These are phyloP conservation scores for Ambrosia artemisiifolia DNA, from an alignment of 129 eudicot genomes.

Conservation along the genomic window DNA sequence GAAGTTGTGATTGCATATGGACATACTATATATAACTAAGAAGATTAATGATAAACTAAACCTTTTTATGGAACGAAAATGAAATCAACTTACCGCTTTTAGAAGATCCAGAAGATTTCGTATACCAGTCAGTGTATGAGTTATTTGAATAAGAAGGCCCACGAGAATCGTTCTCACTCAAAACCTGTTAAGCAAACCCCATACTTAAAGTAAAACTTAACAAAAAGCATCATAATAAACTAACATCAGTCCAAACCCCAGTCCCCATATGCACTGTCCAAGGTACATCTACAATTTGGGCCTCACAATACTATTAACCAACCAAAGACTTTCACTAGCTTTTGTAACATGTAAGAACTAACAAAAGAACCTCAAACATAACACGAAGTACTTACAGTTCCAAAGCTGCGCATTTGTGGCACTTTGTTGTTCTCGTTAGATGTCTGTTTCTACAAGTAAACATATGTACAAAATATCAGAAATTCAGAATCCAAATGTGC, in stretches of 20 bases:
- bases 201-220: conserved; percentile 1
- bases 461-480: not conserved
- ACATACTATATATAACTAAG: not conserved
- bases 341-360: not conserved
- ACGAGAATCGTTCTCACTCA: conserved; percentile 23
- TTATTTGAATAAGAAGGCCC: conserved; percentile 21
- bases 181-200: conserved; percentile 19
- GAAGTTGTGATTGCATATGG: not conserved
- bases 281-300: not conserved
- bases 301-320: not conserved
- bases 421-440: conserved; percentile 21
- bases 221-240: conserved; percentile 9
- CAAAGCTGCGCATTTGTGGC: conserved; percentile 26
- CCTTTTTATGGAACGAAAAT: not conserved
- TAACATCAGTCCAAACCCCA: not conserved
- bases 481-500: conserved; percentile 1
- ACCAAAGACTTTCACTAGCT: not conserved
- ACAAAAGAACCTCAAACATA: not conserved
- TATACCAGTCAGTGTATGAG: conserved; percentile 25
- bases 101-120: conserved; percentile 35
- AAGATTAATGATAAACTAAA: not conserved
- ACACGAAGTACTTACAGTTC: conserved; percentile 28
- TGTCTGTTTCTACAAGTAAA: conserved; percentile 38
- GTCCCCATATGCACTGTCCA: too few species aligned
- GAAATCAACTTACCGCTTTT: conserved; percentile 35